A percentile compares a stretch with the other conserved stretches of the same genome.
Conservation (phyloP, 129 eudicot species). For the Rutidosis leptorrhynchoides region DNA sequence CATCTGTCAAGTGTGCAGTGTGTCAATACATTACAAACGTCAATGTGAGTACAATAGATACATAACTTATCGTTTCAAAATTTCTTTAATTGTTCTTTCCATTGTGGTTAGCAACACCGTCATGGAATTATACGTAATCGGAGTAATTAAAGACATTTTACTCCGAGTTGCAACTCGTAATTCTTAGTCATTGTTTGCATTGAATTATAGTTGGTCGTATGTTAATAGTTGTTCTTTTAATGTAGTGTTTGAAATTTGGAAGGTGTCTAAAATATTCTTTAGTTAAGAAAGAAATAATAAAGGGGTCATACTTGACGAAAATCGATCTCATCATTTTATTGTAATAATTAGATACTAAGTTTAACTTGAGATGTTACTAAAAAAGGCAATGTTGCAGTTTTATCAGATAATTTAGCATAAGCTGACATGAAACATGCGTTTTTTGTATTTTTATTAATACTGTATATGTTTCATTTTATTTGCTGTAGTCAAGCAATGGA, state of each 20-base stretch:
- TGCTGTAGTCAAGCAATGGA: slow-evolving; percentile 46
- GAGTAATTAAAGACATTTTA: slow-evolving; percentile 8
- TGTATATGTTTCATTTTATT: slow-evolving; percentile 12
- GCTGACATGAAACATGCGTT: neutral
- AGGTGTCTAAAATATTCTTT: neutral
- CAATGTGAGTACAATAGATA: slow-evolving; percentile 44
- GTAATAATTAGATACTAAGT: neutral
- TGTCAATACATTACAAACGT: slow-evolving; percentile 76
- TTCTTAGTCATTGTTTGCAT: neutral
- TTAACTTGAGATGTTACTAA: slow-evolving; percentile 10
- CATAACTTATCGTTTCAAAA: neutral
- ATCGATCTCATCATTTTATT: neutral
- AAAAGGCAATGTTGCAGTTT: neutral
- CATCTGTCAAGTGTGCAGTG: slow-evolving; percentile 76
- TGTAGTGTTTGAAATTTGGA: neutral
- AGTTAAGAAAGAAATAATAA: neutral
- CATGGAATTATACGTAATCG: neutral
- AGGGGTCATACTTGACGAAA: neutral
- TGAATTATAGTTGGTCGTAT: neutral
- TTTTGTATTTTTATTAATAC: neutral
- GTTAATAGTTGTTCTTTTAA: neutral
- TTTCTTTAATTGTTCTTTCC: neutral
- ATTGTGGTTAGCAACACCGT: neutral
- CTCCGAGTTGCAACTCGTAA: neutral
- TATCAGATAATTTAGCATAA: slow-evolving; percentile 1